Base-by-base conservation (phyloP, 2,329 filamentous ascomycete species). In the Verticillium zaregamsianum region DNA sequence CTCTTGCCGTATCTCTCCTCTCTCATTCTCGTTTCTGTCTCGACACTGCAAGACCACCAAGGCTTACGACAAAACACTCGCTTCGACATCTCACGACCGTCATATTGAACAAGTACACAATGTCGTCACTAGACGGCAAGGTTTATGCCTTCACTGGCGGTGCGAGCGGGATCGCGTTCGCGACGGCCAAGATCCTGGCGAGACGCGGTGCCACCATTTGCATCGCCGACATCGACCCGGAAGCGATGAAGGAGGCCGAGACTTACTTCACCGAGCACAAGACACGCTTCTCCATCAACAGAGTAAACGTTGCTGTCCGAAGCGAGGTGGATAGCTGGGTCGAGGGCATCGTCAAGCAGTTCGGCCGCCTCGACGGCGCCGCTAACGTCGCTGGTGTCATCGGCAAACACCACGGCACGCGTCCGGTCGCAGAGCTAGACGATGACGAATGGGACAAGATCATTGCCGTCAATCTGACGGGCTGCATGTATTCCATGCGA, bases 361-460 rank as follows among this genome's bases (percentile, higher is more conserved):
- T 82, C 59, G 84, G 83, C 5, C 78, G 78, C 59, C 76, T 86
- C 9, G 80, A 85, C 66, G 80, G 82, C 5, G 82, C 83, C 23
- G 83, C 80, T 12, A 86, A 87, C 60, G 76, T 83, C 9, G 85
- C 85, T 5, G 82, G 82, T 14, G 74, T 84, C 54, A 79, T 82
- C 64, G 79, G 79, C 61, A 76, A 76, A 65, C 69, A 73, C 40
- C 77, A 80, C 62, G 74, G 74, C 12, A 67, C 74, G 60, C 70
- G 74, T 39, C 65, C 74, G 1, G 73, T 81, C 15, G 71, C 73
- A 6, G 77, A 80, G 31, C 67, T 80, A 31, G 74, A 78, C 17
- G 79, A 81, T 61, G 73, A 74, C 33, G 79, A 81, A 60, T 83
- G 81, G 80, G 68, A 82, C 56, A 76, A 72, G 57, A 79, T 81